Evolutionary conservation across 371 early-diverging fungal species (phyloP), one percentile per base, ranked within the genome.

Genomic region (Actinomortierella wolfii): DNA sequence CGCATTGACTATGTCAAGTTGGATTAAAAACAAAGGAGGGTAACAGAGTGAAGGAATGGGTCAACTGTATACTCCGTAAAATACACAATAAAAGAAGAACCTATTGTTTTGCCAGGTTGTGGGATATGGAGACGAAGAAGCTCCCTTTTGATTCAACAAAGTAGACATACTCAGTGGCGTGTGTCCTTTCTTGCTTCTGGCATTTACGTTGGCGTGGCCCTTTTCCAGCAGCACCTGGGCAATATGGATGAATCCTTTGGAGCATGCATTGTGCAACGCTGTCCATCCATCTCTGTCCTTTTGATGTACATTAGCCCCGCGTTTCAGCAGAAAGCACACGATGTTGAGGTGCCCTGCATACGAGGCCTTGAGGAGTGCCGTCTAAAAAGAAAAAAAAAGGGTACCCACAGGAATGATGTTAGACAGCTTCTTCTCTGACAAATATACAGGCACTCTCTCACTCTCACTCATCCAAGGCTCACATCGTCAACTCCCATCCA

Each of bases 201-300:
- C 82, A 71, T 90, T 81, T 9, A 89, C 82, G 41, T 79, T 78
- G 2, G 86, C 87, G 9, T 65, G 61, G 2, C 81, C 83, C 18
- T 79, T 73, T 50, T 86, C 84, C 25, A 88, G 63, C 14, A 92
- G 76, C 41, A 82, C 71, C 18, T 84, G 80, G 0, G 86, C 88
- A 43, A 90, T 78, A 6, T 84, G 79, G 7, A 86, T 68, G 59
- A 81, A 81, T 1, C 90, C 91, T 34, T 79, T 77, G 7, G 88
- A 80, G 47, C 85, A 85, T 18, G 92, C 89, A 69, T 91, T 92
- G 77, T 94, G 95, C 34, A 95, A 81, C 1, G 92, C 85, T 13
- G 92, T 89, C 94, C 94, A 95, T 0, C 94, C 94, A 58, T 94
- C 92, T 56, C 79, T 83, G 68, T 94, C 94, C n/a, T 80, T 71